Percentiles rank a stretch among this genome's conserved stretches.
Evolutionary conservation across 139 green algal genomes (phyloP).

Genomic region (Coccomyxa sp.): DNA sequence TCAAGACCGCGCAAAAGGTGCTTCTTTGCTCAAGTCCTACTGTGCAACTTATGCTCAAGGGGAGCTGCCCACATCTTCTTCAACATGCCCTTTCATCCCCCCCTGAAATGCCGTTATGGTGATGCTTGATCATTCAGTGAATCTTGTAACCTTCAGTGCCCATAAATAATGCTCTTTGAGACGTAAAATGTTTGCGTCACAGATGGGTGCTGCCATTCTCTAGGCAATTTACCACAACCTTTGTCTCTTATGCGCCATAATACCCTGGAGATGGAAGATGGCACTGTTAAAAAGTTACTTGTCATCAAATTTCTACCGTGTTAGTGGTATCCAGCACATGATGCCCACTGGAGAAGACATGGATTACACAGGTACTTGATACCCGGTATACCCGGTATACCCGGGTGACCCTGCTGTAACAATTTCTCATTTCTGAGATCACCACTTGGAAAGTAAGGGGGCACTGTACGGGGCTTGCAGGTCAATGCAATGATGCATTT

Average conservation of each 20-base stretch:
- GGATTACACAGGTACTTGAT: constrained; percentile 13
- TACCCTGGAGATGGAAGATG: constrained; percentile 24
- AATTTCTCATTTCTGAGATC: background rate
- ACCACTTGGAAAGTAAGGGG: too few relatives aligned
- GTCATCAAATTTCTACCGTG: constrained; percentile 7
- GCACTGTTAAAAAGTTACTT: constrained; percentile 10
- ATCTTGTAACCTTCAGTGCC: background rate
- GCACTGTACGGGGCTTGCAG: background rate
- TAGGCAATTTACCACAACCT: constrained; percentile 11
- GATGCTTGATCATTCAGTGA: background rate
- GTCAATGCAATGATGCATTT: constrained; percentile 24
- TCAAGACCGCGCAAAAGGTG: constrained; percentile 15
- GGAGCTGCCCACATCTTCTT: too few relatives aligned
- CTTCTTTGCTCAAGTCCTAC: background rate
- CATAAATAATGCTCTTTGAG: background rate
- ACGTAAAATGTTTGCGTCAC: background rate
- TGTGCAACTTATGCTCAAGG: background rate
- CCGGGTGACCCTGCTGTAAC: background rate
- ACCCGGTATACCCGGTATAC: too few relatives aligned
- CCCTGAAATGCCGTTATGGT: background rate
- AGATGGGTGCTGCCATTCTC: constrained; percentile 27
- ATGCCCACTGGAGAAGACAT: constrained; percentile 9
- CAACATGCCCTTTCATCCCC: too few relatives aligned
- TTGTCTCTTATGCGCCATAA: constrained; percentile 10
- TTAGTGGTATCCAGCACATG: constrained; percentile 11